phyloP scores from a whole-genome alignment of 2,329 filamentous ascomycete genomes.

The Alternaria arborescens region DNA sequence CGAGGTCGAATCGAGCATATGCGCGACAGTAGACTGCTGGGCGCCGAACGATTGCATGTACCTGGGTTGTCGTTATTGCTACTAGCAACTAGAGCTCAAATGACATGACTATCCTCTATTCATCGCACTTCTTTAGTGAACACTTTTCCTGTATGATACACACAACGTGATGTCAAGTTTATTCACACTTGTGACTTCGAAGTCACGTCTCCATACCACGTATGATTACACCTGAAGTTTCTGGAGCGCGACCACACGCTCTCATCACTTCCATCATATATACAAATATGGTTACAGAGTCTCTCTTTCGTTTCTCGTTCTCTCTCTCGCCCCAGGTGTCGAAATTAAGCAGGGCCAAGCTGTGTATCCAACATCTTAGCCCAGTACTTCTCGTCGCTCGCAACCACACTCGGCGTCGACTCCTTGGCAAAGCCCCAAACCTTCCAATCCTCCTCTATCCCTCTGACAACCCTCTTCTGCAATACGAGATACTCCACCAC shows the following conservation, averaged over 20 bases:
- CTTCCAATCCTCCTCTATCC: slow-evolving; percentile 64
- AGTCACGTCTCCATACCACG: background rate
- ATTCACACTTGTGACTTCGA: background rate
- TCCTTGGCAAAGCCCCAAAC: slow-evolving; percentile 70
- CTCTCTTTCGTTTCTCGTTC: background rate
- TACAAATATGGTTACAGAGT: slow-evolving; percentile 29
- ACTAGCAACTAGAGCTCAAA: slow-evolving; percentile 8
- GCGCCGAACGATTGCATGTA: slow-evolving; percentile 7
- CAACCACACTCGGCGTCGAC: slow-evolving; percentile 48
- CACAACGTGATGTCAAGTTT: background rate
- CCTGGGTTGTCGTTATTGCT: slow-evolving; percentile 2
- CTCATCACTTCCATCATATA: slow-evolving; percentile 5
- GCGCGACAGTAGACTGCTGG: slow-evolving; percentile 10
- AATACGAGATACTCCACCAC: slow-evolving; percentile 73
- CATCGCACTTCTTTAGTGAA: background rate
- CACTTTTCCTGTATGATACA: background rate
- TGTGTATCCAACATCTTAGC: slow-evolving; percentile 30
- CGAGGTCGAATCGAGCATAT: slow-evolving; percentile 6
- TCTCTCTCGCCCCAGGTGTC: background rate
- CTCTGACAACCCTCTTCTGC: slow-evolving; percentile 59
- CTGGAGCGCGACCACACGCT: background rate
- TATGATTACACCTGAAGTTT: background rate
- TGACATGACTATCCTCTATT: slow-evolving; percentile 3
- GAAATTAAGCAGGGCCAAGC: slow-evolving; percentile 12
- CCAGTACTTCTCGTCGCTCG: slow-evolving; percentile 35